Percentiles rank a stretch among this genome's conserved stretches.
Conservation (phyloP, 768 basidiomycete species). For the Lentinus brumalis region DNA sequence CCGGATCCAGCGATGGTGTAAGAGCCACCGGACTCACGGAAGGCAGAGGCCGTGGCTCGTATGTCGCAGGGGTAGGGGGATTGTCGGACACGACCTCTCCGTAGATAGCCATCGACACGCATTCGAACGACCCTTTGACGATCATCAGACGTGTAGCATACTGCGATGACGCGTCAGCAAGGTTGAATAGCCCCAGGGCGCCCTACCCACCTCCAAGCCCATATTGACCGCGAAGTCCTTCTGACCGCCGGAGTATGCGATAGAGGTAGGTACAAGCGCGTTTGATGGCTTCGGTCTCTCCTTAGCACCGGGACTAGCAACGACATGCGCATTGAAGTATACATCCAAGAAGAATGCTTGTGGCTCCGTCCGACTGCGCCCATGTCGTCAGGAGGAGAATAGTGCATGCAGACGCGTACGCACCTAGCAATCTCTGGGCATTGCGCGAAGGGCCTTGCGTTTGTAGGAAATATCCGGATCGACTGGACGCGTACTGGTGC, state of each 20-base stretch:
- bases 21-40: slow-evolving; percentile 41
- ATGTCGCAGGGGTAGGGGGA: slow-evolving; percentile 36
- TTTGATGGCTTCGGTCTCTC: slow-evolving; percentile 68
- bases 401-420: neutral
- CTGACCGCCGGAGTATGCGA: slow-evolving; percentile 71
- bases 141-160: slow-evolving; percentile 80
- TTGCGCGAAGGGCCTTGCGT: slow-evolving; percentile 59
- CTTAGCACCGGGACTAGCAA: slow-evolving; percentile 46
- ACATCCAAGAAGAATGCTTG: slow-evolving; percentile 73
- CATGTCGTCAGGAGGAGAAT: slow-evolving; percentile 14
- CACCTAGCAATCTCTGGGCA: slow-evolving; percentile 52
- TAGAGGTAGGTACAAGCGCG: slow-evolving; percentile 67
- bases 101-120: slow-evolving; percentile 63
- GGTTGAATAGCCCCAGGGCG: neutral
- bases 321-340: slow-evolving; percentile 71
- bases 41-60: slow-evolving; percentile 45
- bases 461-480: slow-evolving; percentile 71
- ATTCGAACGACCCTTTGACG: slow-evolving; percentile 71
- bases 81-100: slow-evolving; percentile 56
- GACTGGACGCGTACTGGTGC: slow-evolving; percentile 67
- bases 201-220: slow-evolving; percentile 59
- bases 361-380: slow-evolving; percentile 64
- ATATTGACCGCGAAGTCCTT: slow-evolving; percentile 70
- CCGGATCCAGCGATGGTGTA: slow-evolving; percentile 58
- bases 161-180: slow-evolving; percentile 35